These are phyloP conservation scores for Violaceomyces palustris DNA, from an alignment of 1,284 basidiomycete species.

Conservation along the genomic window DNA sequence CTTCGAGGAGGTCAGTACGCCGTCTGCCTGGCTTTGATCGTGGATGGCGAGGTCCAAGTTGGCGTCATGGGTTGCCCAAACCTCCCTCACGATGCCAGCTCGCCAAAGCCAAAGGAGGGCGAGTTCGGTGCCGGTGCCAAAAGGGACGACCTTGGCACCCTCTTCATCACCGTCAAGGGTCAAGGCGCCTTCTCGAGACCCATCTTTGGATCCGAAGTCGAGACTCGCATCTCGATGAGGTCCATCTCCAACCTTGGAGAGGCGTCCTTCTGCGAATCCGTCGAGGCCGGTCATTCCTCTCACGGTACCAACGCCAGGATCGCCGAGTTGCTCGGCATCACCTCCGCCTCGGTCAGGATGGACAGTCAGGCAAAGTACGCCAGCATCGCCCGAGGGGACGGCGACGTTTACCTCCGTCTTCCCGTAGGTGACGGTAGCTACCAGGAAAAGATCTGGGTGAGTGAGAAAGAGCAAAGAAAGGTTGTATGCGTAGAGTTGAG, in stretches of 20 bases:
- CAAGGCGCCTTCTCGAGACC: slow-evolving; percentile 46
- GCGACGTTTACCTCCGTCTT: slow-evolving; percentile 82
- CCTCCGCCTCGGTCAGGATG: slow-evolving; percentile 72
- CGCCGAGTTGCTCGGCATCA: slow-evolving; percentile 66
- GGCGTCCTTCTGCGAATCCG: slow-evolving; percentile 80
- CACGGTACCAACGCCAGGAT: slow-evolving; percentile 74
- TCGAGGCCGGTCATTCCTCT: slow-evolving; percentile 86
- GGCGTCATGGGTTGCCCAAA: slow-evolving; percentile 96
- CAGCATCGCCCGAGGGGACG: slow-evolving; percentile 79
- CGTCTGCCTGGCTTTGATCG: slow-evolving; percentile 85
- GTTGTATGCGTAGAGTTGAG: too few relatives aligned
- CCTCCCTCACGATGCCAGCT: slow-evolving; percentile 59
- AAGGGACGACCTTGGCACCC: slow-evolving; percentile 37
- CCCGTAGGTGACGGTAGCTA: slow-evolving; percentile 74
- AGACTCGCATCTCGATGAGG: slow-evolving; percentile 42
- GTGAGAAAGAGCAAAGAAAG: slow-evolving; percentile 26
- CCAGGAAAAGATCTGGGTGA: slow-evolving; percentile 82
- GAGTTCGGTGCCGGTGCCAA: slow-evolving; percentile 33
- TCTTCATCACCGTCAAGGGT: slow-evolving; percentile 46
- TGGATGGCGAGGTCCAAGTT: slow-evolving; percentile 67
- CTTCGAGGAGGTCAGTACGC: slow-evolving; percentile 94
- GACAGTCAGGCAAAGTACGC: slow-evolving; percentile 97
- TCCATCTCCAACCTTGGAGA: slow-evolving; percentile 53
- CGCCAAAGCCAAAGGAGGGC: slow-evolving; percentile 46
- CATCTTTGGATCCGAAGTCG: slow-evolving; percentile 15